Evolutionary conservation across 2,329 filamentous ascomycete genomes (phyloP).

Genomic region (Zymoseptoria pseudotritici): DNA sequence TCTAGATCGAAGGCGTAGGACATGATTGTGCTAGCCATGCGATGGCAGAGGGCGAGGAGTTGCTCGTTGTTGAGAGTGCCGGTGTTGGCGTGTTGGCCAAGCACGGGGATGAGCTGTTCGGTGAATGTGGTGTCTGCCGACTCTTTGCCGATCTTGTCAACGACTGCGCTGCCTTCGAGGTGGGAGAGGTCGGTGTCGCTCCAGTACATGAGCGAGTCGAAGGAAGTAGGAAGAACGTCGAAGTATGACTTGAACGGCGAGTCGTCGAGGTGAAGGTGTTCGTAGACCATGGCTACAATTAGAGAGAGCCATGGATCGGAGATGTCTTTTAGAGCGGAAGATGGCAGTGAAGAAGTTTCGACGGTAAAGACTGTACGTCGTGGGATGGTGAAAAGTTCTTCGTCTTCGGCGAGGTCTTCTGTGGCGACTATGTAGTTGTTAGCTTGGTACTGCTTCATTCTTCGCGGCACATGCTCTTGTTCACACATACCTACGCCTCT

Average conservation of each 20-base stretch:
- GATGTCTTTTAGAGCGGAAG: constrained; percentile 26
- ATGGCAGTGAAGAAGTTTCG: constrained; percentile 61
- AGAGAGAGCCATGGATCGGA: constrained; percentile 46
- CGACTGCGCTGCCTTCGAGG: constrained; percentile 70
- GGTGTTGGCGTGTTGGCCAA: constrained; percentile 32
- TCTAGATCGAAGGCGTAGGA: constrained; percentile 84
- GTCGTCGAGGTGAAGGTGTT: constrained; percentile 50
- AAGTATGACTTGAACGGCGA: constrained; percentile 77
- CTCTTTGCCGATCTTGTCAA: constrained; percentile 66
- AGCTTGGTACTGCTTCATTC: background rate
- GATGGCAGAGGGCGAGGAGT: constrained; percentile 56
- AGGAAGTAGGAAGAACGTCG: constrained; percentile 60
- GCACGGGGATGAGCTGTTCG: constrained; percentile 48
- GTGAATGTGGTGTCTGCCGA: constrained; percentile 65
- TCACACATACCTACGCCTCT: constrained; percentile 54
- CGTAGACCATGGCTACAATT: constrained; percentile 76
- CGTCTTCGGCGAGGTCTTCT: constrained; percentile 62
- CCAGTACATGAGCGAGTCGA: constrained; percentile 93
- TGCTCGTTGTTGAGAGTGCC: constrained; percentile 38
- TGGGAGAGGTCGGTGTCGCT: constrained; percentile 58
- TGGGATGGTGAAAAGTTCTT: constrained; percentile 74
- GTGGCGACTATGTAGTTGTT: constrained; percentile 53
- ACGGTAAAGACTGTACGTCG: constrained; percentile 62
- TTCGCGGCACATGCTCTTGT: constrained; percentile 2
- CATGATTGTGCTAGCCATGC: constrained; percentile 85